Percentiles rank a stretch among this genome's conserved stretches.
phyloP scores from a whole-genome alignment of 768 basidiomycete genomes.

The Pluteus cervinus region DNA sequence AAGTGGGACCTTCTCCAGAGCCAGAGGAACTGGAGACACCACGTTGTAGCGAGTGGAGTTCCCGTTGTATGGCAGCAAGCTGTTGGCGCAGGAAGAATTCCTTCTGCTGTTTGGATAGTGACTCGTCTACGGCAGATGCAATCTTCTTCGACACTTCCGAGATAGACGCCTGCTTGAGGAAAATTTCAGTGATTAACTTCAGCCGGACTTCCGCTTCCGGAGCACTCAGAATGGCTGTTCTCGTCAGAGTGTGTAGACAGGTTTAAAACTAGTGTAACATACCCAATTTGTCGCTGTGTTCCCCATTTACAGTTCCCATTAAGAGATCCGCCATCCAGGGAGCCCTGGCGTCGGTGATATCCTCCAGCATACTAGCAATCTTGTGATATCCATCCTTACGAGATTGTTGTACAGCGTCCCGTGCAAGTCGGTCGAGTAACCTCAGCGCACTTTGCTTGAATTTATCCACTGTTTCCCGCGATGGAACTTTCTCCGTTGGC shows the following conservation, averaged over 20 bases:
- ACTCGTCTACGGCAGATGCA: slow-evolving; percentile 73
- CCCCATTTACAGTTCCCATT: slow-evolving; percentile 55
- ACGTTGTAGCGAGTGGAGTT: slow-evolving; percentile 54
- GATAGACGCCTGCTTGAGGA: slow-evolving; percentile 71
- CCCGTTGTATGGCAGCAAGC: slow-evolving; percentile 71
- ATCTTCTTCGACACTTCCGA: slow-evolving; percentile 80
- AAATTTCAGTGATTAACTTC: slow-evolving; percentile 60
- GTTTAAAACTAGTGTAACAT: slow-evolving; percentile 16
- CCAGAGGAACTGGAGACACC: slow-evolving; percentile 13
- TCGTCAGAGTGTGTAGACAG: too few relatives aligned
- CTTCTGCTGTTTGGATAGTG: slow-evolving; percentile 83
- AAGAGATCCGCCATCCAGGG: slow-evolving; percentile 79
- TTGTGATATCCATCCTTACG: slow-evolving; percentile 65
- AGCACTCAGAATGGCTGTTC: slow-evolving; percentile 60
- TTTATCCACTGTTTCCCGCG: slow-evolving; percentile 48
- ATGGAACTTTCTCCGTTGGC: slow-evolving; percentile 38
- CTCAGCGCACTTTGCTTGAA: slow-evolving; percentile 67
- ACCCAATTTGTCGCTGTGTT: slow-evolving; percentile 72
- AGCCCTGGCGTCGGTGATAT: slow-evolving; percentile 54
- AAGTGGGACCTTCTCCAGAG: slow-evolving; percentile 22
- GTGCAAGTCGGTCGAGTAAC: slow-evolving; percentile 59
- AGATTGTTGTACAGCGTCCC: slow-evolving; percentile 39
- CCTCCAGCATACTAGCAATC: slow-evolving; percentile 67
- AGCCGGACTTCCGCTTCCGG: slow-evolving; percentile 58
- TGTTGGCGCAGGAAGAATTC: slow-evolving; percentile 84